Conservation (phyloP, 352 stramenopile genomes). For the Globisporangium ultimum region DNA sequence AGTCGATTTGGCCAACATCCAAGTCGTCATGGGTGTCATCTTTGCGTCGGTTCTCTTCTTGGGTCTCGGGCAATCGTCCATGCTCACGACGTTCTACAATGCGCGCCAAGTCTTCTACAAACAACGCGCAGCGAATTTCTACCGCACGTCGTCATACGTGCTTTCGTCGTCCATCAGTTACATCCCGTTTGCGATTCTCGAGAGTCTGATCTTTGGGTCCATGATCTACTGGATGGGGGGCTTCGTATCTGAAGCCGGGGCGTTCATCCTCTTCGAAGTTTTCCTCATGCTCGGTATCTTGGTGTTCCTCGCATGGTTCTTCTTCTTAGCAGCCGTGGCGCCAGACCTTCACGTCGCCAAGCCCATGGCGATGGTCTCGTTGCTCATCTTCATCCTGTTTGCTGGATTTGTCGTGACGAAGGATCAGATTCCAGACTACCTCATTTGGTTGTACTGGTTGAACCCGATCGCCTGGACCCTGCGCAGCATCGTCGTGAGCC, state of each 20-base stretch:
- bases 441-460: slow-evolving; percentile 75
- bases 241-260: slow-evolving; percentile 37
- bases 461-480: slow-evolving; percentile 60
- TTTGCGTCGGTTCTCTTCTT: slow-evolving; percentile 86
- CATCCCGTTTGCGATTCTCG: slow-evolving; percentile 58
- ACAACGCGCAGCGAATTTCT: slow-evolving; percentile 86
- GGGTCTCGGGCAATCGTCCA: slow-evolving; percentile 66
- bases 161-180: slow-evolving; percentile 48
- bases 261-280: slow-evolving; percentile 73
- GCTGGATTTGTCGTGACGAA: slow-evolving; percentile 56
- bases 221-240: slow-evolving; percentile 87
- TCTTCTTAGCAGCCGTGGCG: slow-evolving; percentile 37
- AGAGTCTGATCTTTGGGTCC: slow-evolving; percentile 83
- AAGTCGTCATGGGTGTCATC: slow-evolving; percentile 75
- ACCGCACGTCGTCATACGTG: slow-evolving; percentile 78
- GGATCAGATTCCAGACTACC: slow-evolving; percentile 45
- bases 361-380: slow-evolving; percentile 49
- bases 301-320: slow-evolving; percentile 48
- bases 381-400: slow-evolving; percentile 69
- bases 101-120: slow-evolving; percentile 82
- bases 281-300: slow-evolving; percentile 65
- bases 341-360: slow-evolving; percentile 51
- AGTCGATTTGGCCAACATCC: slow-evolving; percentile 39
- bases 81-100: slow-evolving; percentile 80
- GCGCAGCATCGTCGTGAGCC: slow-evolving; percentile 35